Evolutionary conservation across 768 basidiomycete species (phyloP).

Genomic region (Mycena polygramma): DNA sequence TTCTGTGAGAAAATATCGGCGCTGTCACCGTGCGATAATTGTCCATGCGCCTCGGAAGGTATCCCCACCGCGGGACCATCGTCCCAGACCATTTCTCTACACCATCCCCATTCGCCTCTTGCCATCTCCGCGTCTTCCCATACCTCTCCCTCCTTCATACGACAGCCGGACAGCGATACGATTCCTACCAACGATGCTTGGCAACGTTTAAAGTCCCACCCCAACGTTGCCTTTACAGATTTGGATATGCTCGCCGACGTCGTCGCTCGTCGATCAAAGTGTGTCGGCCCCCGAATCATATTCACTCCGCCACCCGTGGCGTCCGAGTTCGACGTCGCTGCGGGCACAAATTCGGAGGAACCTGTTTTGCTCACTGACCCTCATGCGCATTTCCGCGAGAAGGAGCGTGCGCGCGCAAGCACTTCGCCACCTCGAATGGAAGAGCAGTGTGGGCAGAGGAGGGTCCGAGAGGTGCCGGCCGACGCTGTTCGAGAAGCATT

Average conservation of each 20-base stretch:
- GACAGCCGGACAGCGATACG: constrained; percentile 54
- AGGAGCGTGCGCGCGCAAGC: constrained; percentile 51
- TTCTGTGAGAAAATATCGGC: constrained; percentile 81
- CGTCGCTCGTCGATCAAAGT: constrained; percentile 85
- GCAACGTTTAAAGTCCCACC: constrained; percentile 88
- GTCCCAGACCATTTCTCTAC: constrained; percentile 18
- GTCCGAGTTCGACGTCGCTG: constrained; percentile 38
- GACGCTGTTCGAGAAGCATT: constrained; percentile 84
- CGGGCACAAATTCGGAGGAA: constrained; percentile 44
- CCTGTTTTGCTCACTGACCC: constrained; percentile 66
- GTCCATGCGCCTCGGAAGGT: constrained; percentile 54
- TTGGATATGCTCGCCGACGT: constrained; percentile 89
- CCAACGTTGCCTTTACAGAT: constrained; percentile 89
- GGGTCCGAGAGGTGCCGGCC: constrained; percentile 76
- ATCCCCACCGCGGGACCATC: constrained; percentile 19
- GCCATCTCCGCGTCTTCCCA: constrained; percentile 37
- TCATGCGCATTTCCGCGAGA: constrained; percentile 64
- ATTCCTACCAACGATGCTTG: constrained; percentile 89
- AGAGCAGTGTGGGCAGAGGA: constrained; percentile 73
- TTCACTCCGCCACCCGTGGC: constrained; percentile 63
- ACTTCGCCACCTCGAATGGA: constrained; percentile 66
- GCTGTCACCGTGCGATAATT: constrained; percentile 66
- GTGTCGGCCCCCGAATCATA: constrained; percentile 76
- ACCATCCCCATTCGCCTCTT: constrained; percentile 28
- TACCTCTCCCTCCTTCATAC: constrained; percentile 31